phyloP scores from a whole-genome alignment of 495 filamentous ascomycete genomes.

The Penicillium silybi region DNA sequence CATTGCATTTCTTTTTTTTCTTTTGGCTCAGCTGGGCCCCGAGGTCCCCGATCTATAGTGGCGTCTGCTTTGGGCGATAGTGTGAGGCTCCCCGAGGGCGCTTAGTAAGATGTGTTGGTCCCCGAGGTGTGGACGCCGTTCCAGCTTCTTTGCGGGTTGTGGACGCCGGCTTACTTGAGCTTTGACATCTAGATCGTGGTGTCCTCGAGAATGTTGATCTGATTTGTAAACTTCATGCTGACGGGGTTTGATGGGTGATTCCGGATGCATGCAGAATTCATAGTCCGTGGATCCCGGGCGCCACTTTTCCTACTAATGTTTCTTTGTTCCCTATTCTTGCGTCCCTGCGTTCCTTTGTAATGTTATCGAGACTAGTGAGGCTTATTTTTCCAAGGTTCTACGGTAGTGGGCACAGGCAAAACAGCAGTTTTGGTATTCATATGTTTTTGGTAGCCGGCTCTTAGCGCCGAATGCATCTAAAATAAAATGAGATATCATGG shows the following conservation, averaged over 20 bases:
- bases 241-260: not conserved
- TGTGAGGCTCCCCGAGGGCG: not conserved
- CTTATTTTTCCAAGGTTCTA: not conserved
- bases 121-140: not conserved
- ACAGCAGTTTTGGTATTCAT: not conserved
- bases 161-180: not conserved
- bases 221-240: not conserved
- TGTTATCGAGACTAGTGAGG: not conserved
- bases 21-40: not conserved
- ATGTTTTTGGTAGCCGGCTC: slow-evolving; percentile 18
- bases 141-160: not conserved
- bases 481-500: slow-evolving; percentile 8
- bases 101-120: slow-evolving; percentile 4
- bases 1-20: not conserved
- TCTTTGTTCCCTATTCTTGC: not conserved
- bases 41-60: not conserved
- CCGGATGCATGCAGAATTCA: no score
- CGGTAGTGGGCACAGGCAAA: not conserved
- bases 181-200: not conserved
- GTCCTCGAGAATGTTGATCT: not conserved
- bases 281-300: not conserved
- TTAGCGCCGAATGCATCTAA: slow-evolving; percentile 21
- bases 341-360: not conserved
- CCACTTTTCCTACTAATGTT: not conserved
- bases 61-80: not conserved